Base-by-base conservation (phyloP, 345 rosid genomes). In the Carallia brachiata region DNA sequence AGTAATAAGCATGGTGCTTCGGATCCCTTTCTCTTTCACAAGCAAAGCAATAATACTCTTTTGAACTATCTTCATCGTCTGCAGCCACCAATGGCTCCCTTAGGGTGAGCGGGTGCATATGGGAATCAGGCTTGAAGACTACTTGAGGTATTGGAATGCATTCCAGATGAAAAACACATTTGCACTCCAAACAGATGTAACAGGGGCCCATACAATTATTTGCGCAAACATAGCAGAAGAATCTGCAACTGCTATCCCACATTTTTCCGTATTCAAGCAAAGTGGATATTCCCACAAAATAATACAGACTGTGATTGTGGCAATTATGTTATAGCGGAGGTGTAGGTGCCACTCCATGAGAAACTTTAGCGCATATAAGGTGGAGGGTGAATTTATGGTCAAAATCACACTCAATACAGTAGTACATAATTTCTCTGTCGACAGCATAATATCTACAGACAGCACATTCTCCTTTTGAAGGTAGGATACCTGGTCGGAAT, bases 301-400 rank as follows among this genome's bases (percentile, higher is more conserved):
- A 68, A 36, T 62, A 53, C 36, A 79, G 61, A 5, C 6, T 63
- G 6, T 79, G 82, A 19, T 7, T 1, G 48, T 79, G 76, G 55
- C 66, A 63, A 27, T 18, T 16, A 30, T 64, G 68, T 19, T 52
- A 17, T 19, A 52, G 13, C 7, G 55, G n/a, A 52, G 17, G n/a
- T 64, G 17, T 23, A 23, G 23, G 23, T 64, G 17, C 31, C 17
- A 74, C 5, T 56, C 66, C 54, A 6, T 62, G 44, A 31, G 62
- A 48, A 39, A 63, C 39, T 0, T 57, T 48, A 39, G 68, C 65
- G 2, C 80, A 72, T 1, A n/a, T 56, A 31, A 63, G 61, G 19
- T 77, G 70, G 34, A 77, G 36, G n/a, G 36, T 50, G 1, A 52
- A 52, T 32, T 36, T 19, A 23, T 23, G 23, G 23, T 23, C 23